Evolutionary conservation across 805 yeast species (phyloP).

Genomic region (Candida schatavii): DNA sequence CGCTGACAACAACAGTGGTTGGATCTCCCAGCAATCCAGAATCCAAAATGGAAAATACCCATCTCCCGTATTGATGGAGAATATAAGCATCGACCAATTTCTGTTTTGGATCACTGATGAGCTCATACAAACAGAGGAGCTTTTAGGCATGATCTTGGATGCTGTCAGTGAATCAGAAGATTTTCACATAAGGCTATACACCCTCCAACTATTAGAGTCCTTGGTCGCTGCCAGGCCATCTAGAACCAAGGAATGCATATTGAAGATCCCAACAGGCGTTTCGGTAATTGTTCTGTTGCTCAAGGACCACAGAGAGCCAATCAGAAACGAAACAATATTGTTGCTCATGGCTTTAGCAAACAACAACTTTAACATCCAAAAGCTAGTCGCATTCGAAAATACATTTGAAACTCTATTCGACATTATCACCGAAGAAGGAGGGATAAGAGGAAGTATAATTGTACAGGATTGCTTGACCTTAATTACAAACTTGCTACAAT

Average conservation of each 20-base stretch:
- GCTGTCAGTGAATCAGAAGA: conserved; percentile 54
- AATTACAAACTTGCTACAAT: conserved; percentile 67
- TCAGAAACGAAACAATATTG: conserved; percentile 83
- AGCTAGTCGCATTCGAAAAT: conserved; percentile 90
- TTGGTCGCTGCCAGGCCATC: conserved; percentile 72
- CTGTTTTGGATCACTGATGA: conserved; percentile 96
- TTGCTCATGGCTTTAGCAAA: conserved; percentile 80
- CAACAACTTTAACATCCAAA: conserved; percentile 83
- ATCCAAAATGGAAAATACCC: conserved; percentile 76
- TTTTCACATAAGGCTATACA: conserved; percentile 75
- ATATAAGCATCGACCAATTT: conserved; percentile 70
- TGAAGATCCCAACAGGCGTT: conserved; percentile 74
- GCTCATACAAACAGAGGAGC: conserved; percentile 54
- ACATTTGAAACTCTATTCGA: conserved; percentile 78
- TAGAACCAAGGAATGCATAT: conserved; percentile 69
- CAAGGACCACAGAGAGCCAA: conserved; percentile 63
- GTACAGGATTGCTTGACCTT: conserved; percentile 87
- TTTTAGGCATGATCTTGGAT: conserved; percentile 26
- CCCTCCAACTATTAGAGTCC: conserved; percentile 83
- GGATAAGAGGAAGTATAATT: conserved; percentile 81
- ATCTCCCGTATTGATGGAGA: conserved; percentile 61
- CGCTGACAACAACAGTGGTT: conserved; percentile 56
- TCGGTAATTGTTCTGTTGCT: conserved; percentile 63
- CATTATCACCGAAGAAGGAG: conserved; percentile 86
- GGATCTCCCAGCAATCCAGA: conserved; percentile 75